phyloP scores from a whole-genome alignment of 495 filamentous ascomycete genomes.

The Cercophora scortea region DNA sequence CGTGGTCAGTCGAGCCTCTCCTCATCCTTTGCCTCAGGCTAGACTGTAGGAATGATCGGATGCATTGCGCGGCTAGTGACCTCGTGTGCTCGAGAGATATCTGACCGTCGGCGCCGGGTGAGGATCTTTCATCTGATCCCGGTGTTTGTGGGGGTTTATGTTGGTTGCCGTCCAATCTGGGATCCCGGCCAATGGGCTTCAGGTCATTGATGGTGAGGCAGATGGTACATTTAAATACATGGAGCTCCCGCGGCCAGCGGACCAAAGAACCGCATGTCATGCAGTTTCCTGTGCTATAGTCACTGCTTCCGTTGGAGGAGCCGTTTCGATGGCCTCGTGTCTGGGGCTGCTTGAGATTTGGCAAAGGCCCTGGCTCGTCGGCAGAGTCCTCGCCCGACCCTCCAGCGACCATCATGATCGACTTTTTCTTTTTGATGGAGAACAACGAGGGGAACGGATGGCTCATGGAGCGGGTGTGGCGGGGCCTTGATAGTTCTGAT shows the following conservation, averaged over 20 bases:
- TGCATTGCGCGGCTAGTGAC: conserved; percentile 18
- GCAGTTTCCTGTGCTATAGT: conserved; percentile 63
- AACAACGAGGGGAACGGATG: conserved; percentile 66
- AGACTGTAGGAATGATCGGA: conserved; percentile 17
- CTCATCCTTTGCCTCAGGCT: conserved; percentile 6
- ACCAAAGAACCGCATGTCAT: conserved; percentile 76
- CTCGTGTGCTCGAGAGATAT: conserved; percentile 27
- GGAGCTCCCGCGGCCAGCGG: conserved; percentile 71
- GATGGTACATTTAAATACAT: conserved; percentile 73
- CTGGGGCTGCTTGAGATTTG: conserved; percentile 14
- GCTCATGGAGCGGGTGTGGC: conserved; percentile 65
- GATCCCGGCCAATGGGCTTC: conserved; percentile 31
- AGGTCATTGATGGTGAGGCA: conserved; percentile 87
- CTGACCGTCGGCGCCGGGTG: neutral
- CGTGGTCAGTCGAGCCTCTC: neutral
- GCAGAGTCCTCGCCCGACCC: conserved; percentile 20
- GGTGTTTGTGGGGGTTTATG: conserved; percentile 1
- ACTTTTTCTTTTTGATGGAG: conserved; percentile 46
- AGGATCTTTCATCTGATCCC: no score
- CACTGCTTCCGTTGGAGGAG: conserved; percentile 22
- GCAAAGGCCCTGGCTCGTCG: conserved; percentile 17
- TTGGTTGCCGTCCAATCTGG: conserved; percentile 1
- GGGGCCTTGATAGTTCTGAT: conserved; percentile 21
- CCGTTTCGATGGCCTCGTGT: conserved; percentile 19
- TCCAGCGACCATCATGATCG: conserved; percentile 11